Conservation (phyloP, 2,329 filamentous ascomycete species). For the Trichoderma sp. region DNA sequence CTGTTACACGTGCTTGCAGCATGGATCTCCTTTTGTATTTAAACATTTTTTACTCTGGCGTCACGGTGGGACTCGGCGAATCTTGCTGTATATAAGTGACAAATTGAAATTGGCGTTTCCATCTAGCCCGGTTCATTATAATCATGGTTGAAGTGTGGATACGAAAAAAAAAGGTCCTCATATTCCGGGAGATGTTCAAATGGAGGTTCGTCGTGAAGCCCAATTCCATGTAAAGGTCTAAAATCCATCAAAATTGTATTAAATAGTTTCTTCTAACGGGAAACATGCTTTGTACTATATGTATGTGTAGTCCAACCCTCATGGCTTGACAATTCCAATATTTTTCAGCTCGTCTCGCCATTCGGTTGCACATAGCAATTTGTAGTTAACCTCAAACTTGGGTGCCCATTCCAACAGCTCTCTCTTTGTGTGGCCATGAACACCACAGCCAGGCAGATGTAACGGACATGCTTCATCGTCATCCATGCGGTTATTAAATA, state of each 20-base stretch:
- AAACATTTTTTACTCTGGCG: not conserved
- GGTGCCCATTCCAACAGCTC: not conserved
- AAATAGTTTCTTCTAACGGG: not conserved
- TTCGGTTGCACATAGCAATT: not conserved
- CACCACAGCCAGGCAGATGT: not conserved
- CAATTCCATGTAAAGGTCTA: not conserved
- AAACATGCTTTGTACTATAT: not conserved
- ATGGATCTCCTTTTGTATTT: not conserved
- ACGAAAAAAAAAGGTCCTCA: not conserved
- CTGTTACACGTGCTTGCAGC: not conserved
- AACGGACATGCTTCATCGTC: not conserved
- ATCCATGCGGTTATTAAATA: not conserved
- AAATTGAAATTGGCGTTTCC: not conserved
- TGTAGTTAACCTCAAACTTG: slow-evolving; percentile 2
- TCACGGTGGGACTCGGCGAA: not conserved
- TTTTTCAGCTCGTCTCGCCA: not conserved
- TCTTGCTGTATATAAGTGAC: not conserved
- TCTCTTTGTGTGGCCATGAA: not conserved
- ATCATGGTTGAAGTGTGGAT: not conserved
- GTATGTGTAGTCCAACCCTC: not conserved
- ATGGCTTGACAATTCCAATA: not conserved
- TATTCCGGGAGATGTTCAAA: not conserved
- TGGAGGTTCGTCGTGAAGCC: not conserved
- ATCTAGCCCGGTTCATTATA: not conserved
- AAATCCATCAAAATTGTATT: not conserved